Conservation (phyloP, 164 flowering plant species). For the Magnolia officinalis region DNA sequence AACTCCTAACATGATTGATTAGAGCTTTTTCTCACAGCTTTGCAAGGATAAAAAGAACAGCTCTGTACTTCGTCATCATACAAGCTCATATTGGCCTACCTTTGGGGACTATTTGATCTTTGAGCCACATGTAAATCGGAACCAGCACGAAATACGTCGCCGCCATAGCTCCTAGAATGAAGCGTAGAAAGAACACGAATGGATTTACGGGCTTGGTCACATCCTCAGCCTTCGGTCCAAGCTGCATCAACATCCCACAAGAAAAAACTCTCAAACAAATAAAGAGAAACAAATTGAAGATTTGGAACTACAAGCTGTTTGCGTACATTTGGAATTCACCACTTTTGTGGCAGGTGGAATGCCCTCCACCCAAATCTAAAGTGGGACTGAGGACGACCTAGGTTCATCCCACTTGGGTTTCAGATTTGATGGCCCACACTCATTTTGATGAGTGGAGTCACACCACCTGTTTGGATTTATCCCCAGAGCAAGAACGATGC, state of each 20-base stretch:
- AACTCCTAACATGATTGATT: neutral
- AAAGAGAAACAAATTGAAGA: too few relatives aligned
- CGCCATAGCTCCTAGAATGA: conserved; percentile 71
- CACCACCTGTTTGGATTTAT: too few relatives aligned
- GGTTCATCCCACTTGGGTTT: too few relatives aligned
- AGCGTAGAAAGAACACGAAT: conserved; percentile 48
- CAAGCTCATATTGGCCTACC: conserved; percentile 60
- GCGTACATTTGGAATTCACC: too few relatives aligned
- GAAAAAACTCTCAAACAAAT: neutral
- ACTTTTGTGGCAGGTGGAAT: too few relatives aligned
- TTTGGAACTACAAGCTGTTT: too few relatives aligned
- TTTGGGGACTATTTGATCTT: conserved; percentile 78
- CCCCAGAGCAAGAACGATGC: too few relatives aligned
- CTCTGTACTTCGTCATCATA: neutral
- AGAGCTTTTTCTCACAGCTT: neutral
- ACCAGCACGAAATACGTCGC: conserved; percentile 68
- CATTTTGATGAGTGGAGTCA: too few relatives aligned
- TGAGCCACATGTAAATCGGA: conserved; percentile 97
- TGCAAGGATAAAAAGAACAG: neutral
- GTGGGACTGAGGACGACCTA: too few relatives aligned
- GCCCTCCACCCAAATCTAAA: too few relatives aligned
- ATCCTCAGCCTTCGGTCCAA: conserved; percentile 58
- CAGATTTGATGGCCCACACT: too few relatives aligned
- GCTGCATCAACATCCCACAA: conserved; percentile 29
- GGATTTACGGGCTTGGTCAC: conserved; percentile 40